Conservation (phyloP, 306 rosid genomes). For the Cicer arietinum region DNA sequence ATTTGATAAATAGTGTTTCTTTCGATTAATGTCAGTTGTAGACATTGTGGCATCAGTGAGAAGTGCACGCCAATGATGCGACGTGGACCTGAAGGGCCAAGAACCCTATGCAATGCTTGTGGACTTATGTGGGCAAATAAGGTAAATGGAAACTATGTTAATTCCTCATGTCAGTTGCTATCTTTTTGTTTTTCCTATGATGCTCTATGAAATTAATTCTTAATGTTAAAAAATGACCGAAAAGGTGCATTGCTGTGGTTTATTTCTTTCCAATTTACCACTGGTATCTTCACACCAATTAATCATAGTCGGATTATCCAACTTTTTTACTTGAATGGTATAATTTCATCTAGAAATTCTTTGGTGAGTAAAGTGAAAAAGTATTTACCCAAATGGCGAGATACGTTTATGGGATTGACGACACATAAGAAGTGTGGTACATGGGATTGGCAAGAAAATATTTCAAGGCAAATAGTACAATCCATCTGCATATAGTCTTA, state of each 20-base stretch:
- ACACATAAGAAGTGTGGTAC: too few relatives aligned
- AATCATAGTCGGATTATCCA: not conserved
- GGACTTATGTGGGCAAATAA: conserved; percentile 93
- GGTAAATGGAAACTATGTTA: conserved; percentile 51
- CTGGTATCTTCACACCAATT: not conserved
- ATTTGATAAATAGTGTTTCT: conserved; percentile 27
- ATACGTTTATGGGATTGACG: not conserved
- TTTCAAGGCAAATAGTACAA: not conserved
- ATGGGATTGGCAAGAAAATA: not conserved
- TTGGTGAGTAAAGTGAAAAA: not conserved
- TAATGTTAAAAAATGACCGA: conserved; percentile 23
- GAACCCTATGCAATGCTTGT: conserved; percentile 86
- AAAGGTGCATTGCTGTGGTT: conserved; percentile 22
- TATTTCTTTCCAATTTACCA: conserved; percentile 18
- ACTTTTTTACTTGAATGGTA: not conserved
- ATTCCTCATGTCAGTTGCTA: not conserved
- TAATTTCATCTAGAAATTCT: not conserved
- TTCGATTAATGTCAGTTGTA: conserved; percentile 57
- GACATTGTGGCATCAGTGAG: conserved; percentile 77
- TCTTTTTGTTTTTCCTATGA: conserved; percentile 18
- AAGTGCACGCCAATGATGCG: conserved; percentile 85
- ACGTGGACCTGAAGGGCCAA: conserved; percentile 87
- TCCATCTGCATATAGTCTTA: not conserved
- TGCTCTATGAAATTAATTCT: conserved; percentile 9
- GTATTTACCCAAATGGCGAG: not conserved